phyloP scores from a whole-genome alignment of 768 basidiomycete genomes.

The Rhizopogon vulgaris region DNA sequence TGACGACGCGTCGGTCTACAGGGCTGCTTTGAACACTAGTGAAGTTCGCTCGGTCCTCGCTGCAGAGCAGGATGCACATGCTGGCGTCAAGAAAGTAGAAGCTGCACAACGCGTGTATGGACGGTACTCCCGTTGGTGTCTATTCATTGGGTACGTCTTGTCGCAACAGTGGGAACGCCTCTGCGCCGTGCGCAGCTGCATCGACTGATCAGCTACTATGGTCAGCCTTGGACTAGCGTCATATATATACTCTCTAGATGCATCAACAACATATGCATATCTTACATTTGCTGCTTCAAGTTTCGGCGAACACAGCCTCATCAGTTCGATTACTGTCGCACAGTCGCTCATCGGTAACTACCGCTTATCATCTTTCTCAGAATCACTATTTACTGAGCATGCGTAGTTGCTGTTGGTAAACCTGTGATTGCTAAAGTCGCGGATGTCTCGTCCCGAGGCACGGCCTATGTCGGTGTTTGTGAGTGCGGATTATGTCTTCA shows the following conservation, averaged over 20 bases:
- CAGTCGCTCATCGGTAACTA: constrained; percentile 49
- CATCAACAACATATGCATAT: constrained; percentile 63
- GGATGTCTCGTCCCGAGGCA: constrained; percentile 63
- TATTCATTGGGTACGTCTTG: constrained; percentile 48
- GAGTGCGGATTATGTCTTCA: constrained; percentile 19
- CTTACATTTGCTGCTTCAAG: constrained; percentile 50
- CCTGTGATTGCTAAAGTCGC: constrained; percentile 71
- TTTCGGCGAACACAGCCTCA: constrained; percentile 47
- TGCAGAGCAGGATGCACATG: constrained; percentile 22
- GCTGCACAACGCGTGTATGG: constrained; percentile 47
- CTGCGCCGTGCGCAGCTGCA: not conserved
- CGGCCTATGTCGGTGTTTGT: constrained; percentile 54
- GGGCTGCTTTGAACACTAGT: not conserved
- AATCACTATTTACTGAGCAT: constrained; percentile 9
- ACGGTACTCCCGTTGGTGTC: constrained; percentile 49
- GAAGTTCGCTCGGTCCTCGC: not conserved
- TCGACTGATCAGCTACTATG: not conserved
- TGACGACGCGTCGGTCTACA: not conserved
- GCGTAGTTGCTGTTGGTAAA: constrained; percentile 44
- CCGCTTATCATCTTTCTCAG: not conserved
- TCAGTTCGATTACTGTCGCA: constrained; percentile 49
- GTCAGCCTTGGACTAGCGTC: constrained; percentile 55
- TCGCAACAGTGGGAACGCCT: not conserved
- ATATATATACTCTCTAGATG: constrained; percentile 74
- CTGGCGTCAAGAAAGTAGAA: constrained; percentile 43